Percentiles rank a stretch among this genome's conserved stretches.
These are phyloP conservation scores for Ascocoryne sarcoides DNA, from an alignment of 2,329 filamentous ascomycete genomes.

Conservation along the genomic window DNA sequence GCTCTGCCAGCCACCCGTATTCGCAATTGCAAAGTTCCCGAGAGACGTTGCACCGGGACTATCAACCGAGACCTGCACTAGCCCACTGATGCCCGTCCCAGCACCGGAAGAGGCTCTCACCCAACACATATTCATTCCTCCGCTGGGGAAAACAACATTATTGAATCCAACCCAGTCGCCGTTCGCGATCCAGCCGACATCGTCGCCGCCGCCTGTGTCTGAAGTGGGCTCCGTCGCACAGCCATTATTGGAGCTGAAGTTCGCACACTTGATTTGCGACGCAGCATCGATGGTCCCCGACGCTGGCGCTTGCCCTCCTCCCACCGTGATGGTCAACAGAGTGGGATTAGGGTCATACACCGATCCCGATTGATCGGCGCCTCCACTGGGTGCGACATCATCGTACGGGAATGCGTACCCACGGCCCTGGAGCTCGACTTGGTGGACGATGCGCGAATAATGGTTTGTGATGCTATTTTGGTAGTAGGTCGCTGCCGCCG, in stretches of 20 bases:
- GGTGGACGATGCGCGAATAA: constrained; percentile 53
- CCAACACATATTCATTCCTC: constrained; percentile 3
- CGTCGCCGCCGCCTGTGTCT: constrained; percentile 5
- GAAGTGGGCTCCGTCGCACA: constrained; percentile 4
- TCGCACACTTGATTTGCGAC: constrained; percentile 1
- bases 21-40: constrained; percentile 1
- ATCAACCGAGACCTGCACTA: constrained; percentile 4
- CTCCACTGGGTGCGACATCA: constrained; percentile 51
- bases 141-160: constrained; percentile 2
- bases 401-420: constrained; percentile 63
- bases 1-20: constrained; percentile 8
- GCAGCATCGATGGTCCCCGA: background rate
- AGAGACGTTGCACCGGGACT: constrained; percentile 1
- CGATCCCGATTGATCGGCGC: constrained; percentile 50
- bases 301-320: constrained; percentile 3
- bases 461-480: constrained; percentile 48
- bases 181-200: constrained; percentile 6
- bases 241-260: constrained; percentile 6
- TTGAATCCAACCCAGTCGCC: constrained; percentile 8
- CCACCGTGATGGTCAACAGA: constrained; percentile 13
- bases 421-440: constrained; percentile 46
- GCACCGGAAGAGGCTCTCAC: constrained; percentile 5
- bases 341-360: constrained; percentile 39
- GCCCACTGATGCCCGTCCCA: constrained; percentile 4
- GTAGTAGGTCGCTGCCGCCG: constrained; percentile 44